Evolutionary conservation across 306 rosid species (phyloP), one percentile per base, ranked within the genome.

Genomic region (Begonia peltatifolia): DNA sequence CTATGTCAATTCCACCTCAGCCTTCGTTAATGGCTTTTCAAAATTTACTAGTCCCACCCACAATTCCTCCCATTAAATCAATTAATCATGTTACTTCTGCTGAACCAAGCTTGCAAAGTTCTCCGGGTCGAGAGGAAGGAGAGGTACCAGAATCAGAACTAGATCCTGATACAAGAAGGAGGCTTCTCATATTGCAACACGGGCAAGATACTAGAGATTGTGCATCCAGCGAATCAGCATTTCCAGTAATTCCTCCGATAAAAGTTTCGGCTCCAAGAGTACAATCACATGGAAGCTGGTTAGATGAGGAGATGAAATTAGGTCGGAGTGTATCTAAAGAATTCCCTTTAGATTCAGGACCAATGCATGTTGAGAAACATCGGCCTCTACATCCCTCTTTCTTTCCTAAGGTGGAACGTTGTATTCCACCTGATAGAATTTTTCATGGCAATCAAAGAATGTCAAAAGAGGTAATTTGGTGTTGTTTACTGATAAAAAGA

Each of bases 91-190:
- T 71, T 66, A 69, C 76, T 63, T 59, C 84, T 63, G 46, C 68
- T 23, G 99, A 90, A 68, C 67, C 82, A 68, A 79, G 82, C 68
- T 66, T 83, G 80, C 95, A 86, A 17, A 62, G 78, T 61, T 92
- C 99, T 73, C 99, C 99, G 10, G 94, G 95, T 63, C 80, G 99
- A 75, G 99, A 92, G 74, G 99, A 92, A 74, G 99, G 99, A 12
- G 99, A 92, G 73, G 99, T 92, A 23, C 94, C 94, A 42, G 99
- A 92, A 77, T 92, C 99, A 58, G 99, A 92, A 63, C 68, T 92
- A 68, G 96, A 92, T 57, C 99, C 99, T 53, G 99, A 92, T 78
- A 92, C 99, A 54, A 79, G 99, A 73, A 83, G 99, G 14, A 92
- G 99, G 75, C 95, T 92, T 67, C 94, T 92, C 64, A 92, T 92